Evolutionary conservation across 805 yeast species (phyloP).

Genomic region (Maudiozyma saulgeensis): DNA sequence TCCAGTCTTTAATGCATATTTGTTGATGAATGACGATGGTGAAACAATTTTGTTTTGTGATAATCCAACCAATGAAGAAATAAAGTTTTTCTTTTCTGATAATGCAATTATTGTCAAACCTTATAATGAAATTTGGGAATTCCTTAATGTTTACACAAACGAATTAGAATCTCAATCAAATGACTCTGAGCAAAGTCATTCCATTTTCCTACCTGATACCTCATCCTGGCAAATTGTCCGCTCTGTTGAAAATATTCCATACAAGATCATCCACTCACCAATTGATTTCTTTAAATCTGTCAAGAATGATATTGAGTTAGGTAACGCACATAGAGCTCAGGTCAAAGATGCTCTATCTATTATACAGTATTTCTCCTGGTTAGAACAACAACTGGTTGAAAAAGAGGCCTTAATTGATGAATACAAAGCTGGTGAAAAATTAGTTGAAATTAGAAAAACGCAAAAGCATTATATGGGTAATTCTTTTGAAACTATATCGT

Average conservation of each 20-base stretch:
- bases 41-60: conserved; percentile 47
- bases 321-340: conserved; percentile 69
- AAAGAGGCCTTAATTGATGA: conserved; percentile 45
- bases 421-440: conserved; percentile 53
- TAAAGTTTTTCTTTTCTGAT: conserved; percentile 33
- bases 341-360: conserved; percentile 75
- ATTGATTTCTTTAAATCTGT: conserved; percentile 59
- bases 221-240: conserved; percentile 62
- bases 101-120: conserved; percentile 40
- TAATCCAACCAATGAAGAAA: conserved; percentile 31
- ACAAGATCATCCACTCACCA: conserved; percentile 44
- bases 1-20: conserved; percentile 74
- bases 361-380: conserved; percentile 71
- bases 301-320: conserved; percentile 64
- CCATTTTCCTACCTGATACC: conserved; percentile 33
- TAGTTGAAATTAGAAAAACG: conserved; percentile 43
- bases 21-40: conserved; percentile 36
- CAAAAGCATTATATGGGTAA: conserved; percentile 53
- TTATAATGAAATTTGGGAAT: conserved; percentile 53
- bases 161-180: conserved; percentile 13
- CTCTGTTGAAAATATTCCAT: conserved; percentile 27
- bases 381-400: conserved; percentile 46
- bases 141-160: conserved; percentile 29
- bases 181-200: conserved; percentile 7
- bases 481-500: conserved; percentile 68